phyloP scores from a whole-genome alignment of 2,329 filamentous ascomycete species.

The Daldinia sp. region DNA sequence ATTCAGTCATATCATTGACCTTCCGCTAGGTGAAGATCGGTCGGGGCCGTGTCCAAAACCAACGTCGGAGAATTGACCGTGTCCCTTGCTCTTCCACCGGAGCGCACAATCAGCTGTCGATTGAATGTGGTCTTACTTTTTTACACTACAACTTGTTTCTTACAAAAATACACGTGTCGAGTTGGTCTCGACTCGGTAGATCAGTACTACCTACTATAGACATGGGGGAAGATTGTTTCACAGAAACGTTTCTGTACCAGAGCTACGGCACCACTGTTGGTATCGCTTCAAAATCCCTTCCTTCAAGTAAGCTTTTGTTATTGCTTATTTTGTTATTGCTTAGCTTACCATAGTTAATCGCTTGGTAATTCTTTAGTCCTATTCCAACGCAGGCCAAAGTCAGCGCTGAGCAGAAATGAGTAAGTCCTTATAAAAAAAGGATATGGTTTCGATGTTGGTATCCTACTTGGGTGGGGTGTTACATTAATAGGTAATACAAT shows the following conservation, averaged over 20 bases:
- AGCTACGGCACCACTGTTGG: not conserved
- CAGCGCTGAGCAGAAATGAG: not conserved
- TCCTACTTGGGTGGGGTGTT: conserved; percentile 19
- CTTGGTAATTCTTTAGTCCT: conserved; percentile 7
- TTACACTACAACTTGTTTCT: not conserved
- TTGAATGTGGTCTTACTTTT: not conserved
- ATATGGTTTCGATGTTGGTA: not conserved
- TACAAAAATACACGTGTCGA: not conserved
- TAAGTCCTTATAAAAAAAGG: not conserved
- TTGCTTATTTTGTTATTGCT: conserved; percentile 34
- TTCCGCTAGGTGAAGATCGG: not conserved
- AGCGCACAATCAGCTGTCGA: not conserved
- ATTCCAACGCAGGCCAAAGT: not conserved
- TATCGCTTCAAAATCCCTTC: conserved; percentile 10
- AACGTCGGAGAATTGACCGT: not conserved
- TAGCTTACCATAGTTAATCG: conserved; percentile 16
- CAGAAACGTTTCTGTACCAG: not conserved
- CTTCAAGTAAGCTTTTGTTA: conserved; percentile 26
- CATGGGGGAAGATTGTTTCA: not conserved
- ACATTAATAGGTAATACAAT: conserved; percentile 24
- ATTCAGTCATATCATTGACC: not conserved
- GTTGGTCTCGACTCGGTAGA: not conserved
- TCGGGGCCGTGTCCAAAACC: not conserved
- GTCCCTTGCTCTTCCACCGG: not conserved
- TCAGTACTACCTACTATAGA: not conserved